phyloP scores from a whole-genome alignment of 306 rosid species.

The apple (Malus domestica) region DNA sequence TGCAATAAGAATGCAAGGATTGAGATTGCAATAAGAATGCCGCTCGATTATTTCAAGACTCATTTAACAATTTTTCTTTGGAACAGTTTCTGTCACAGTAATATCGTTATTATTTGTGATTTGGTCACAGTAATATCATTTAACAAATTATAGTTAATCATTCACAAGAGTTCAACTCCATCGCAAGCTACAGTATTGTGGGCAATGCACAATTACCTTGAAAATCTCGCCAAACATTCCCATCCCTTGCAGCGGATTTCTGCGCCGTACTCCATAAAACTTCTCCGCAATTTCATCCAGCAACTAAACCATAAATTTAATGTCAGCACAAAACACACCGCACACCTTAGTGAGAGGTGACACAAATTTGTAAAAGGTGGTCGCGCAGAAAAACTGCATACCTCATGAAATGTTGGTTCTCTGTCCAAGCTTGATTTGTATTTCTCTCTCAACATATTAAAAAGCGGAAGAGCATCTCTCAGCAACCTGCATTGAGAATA shows the following conservation, averaged over 20 bases:
- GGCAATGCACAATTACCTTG: slow-evolving; percentile 40
- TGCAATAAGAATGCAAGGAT: slow-evolving; percentile 9
- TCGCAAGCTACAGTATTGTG: not conserved
- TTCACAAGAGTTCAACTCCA: not conserved
- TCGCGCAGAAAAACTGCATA: not conserved
- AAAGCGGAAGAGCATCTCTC: slow-evolving; percentile 88
- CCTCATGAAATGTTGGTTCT: slow-evolving; percentile 87
- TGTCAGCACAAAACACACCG: slow-evolving; percentile 22
- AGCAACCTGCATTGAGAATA: slow-evolving; percentile 57
- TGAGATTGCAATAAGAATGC: not conserved
- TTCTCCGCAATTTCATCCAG: slow-evolving; percentile 78
- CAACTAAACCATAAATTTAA: slow-evolving; percentile 51
- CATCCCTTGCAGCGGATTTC: slow-evolving; percentile 85
- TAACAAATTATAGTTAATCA: not conserved
- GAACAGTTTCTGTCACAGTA: not conserved
- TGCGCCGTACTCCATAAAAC: slow-evolving; percentile 75
- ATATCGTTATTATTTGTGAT: not conserved
- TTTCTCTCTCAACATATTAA: slow-evolving; percentile 61
- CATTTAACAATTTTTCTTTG: not conserved
- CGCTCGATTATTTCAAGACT: not conserved
- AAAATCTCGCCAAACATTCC: slow-evolving; percentile 94
- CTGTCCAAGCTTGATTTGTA: slow-evolving; percentile 65
- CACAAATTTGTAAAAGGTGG: not conserved
- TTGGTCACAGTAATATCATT: not conserved
- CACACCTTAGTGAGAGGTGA: not conserved